Evolutionary conservation across 1,139 yeast genomes (phyloP), one percentile per base, ranked within the genome.

Genomic region (Lizanozyma gosingica): DNA sequence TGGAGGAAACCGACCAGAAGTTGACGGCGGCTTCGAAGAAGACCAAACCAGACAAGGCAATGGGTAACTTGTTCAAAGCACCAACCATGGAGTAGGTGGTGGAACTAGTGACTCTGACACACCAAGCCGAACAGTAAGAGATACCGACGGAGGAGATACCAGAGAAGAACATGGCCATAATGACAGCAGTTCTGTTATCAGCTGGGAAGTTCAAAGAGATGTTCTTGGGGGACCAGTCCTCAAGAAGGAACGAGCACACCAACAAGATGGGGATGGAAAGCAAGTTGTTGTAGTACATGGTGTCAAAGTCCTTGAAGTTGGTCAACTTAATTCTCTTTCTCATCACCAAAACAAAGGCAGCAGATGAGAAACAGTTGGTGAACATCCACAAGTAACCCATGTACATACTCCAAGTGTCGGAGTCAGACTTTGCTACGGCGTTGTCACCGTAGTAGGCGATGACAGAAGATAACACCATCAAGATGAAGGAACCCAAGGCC

Each of bases 51-150:
- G 95, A 82, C 46, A 94, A 73, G 17, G 98, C 98, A 57, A 94
- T 87, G 56, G 98, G 98, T 57, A 92, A 79, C 72, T 94, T 94
- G 78, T 92, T 92, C 65, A 92, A 78, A 41, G 98, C 98, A 60
- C 98, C 98, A 48, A 92, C 97, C 98, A 92, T 92, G 41, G 96
- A 86, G 70, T 92, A 92, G 42, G 98, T 92, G 44, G 98, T 92
- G 32, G 97, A 88, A 15, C 97, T 87, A 37, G 98, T 94, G 49
- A 90, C 97, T 71, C 98, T 86, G 47, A 92, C 95, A 78, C 98
- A 92, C 98, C 98, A 92, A 46, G 97, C 98, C 27, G 97, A 87
- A 65, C 97, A 87, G 76, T 94, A 92, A 37, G 97, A 88, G 59
- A 94, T 92, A 65, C 95, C 97, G 43, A 92, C 94, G 32, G 97